These are phyloP conservation scores for Fusarium sp. DNA, from an alignment of 2,329 filamentous ascomycete genomes.

Conservation along the genomic window DNA sequence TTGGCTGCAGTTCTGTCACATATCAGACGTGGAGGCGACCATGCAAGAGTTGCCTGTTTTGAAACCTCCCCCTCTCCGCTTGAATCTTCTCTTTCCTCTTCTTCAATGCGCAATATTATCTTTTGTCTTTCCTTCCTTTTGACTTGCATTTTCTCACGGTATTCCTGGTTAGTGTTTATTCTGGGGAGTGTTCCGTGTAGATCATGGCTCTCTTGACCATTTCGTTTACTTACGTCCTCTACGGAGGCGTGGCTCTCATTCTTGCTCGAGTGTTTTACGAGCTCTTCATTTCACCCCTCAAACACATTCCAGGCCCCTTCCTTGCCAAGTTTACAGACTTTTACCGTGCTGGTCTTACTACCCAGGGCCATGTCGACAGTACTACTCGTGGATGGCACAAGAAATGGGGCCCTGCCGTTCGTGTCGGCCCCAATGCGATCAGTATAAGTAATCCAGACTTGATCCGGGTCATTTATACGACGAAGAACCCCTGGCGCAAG, in stretches of 20 bases:
- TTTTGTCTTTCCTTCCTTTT: background rate
- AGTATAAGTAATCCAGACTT: slow-evolving; percentile 35
- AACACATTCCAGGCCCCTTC: slow-evolving; percentile 24
- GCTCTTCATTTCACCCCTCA: slow-evolving; percentile 27
- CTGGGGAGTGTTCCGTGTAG: background rate
- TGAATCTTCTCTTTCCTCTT: background rate
- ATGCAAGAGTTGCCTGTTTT: background rate
- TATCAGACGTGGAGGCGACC: background rate
- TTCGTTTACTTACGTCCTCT: slow-evolving; percentile 10
- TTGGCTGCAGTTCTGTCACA: background rate
- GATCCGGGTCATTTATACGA: slow-evolving; percentile 32
- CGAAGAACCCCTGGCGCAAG: slow-evolving; percentile 34
- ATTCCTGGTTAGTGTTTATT: background rate
- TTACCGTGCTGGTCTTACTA: slow-evolving; percentile 28
- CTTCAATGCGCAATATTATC: background rate
- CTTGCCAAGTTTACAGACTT: slow-evolving; percentile 27
- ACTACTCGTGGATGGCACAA: slow-evolving; percentile 25
- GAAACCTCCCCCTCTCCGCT: background rate
- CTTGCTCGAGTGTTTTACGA: slow-evolving; percentile 21
- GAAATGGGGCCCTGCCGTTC: slow-evolving; percentile 32
- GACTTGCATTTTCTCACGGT: background rate
- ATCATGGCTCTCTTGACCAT: slow-evolving; percentile 24
- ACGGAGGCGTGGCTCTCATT: slow-evolving; percentile 14
- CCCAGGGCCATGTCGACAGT: slow-evolving; percentile 23
- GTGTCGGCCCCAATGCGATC: slow-evolving; percentile 32